phyloP scores from a whole-genome alignment of 2,329 filamentous ascomycete species.

The Colletotrichum somersetense region DNA sequence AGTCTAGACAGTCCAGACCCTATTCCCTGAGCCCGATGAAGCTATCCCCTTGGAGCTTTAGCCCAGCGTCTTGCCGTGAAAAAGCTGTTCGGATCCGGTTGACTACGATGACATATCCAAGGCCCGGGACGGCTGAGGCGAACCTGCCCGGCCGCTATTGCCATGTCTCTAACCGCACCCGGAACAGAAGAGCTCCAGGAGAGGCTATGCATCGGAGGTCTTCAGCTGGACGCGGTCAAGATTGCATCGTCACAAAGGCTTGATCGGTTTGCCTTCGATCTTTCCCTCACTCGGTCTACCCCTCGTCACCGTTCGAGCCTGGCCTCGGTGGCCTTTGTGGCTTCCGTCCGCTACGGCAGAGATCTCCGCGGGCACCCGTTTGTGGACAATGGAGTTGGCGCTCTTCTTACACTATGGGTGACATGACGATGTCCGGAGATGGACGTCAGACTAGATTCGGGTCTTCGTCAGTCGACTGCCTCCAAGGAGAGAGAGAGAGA shows the following conservation, averaged over 20 bases:
- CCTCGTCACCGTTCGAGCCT: not conserved
- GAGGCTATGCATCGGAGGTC: too few species aligned
- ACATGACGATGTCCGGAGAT: constrained; percentile 35
- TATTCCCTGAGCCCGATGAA: constrained; percentile 8
- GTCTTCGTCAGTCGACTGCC: constrained; percentile 2
- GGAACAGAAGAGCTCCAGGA: not conserved
- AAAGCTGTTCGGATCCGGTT: constrained; percentile 28
- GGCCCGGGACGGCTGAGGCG: constrained; percentile 19
- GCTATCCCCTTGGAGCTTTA: constrained; percentile 18
- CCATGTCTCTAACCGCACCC: constrained; percentile 23
- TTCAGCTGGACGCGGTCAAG: constrained; percentile 1
- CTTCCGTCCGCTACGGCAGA: not conserved
- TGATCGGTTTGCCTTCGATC: constrained; percentile 13
- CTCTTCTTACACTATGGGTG: constrained; percentile 10
- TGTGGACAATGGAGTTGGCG: constrained; percentile 33
- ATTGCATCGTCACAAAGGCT: constrained; percentile 12
- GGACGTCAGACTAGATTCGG: constrained; percentile 13
- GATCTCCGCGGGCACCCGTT: constrained; percentile 12
- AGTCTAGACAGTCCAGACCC: constrained; percentile 9
- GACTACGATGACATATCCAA: not conserved
- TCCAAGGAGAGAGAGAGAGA: not conserved
- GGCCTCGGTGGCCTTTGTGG: constrained; percentile 14
- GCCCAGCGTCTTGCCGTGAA: not conserved
- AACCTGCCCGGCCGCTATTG: constrained; percentile 14
- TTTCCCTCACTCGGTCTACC: not conserved